phyloP scores from a whole-genome alignment of 1,284 basidiomycete species.

The Malassezia japonica region DNA sequence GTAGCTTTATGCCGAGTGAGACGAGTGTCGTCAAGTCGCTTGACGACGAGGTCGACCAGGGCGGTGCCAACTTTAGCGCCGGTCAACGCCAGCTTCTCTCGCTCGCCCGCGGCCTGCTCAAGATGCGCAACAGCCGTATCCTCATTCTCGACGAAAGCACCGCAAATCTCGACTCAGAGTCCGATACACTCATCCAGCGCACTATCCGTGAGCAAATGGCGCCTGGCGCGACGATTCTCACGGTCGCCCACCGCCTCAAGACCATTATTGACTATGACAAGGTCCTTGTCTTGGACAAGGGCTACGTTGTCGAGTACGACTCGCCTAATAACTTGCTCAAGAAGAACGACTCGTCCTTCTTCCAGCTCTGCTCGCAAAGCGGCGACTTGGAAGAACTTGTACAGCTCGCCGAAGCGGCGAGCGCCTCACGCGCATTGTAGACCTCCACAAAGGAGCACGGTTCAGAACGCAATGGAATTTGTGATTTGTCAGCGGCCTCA shows the following conservation, averaged over 20 bases:
- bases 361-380: slow-evolving; percentile 34
- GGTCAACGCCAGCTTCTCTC: slow-evolving; percentile 55
- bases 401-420: not conserved
- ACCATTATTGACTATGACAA: slow-evolving; percentile 57
- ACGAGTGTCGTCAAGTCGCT: slow-evolving; percentile 51
- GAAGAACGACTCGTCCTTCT: slow-evolving; percentile 24
- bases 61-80: slow-evolving; percentile 52
- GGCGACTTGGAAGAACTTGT: slow-evolving; percentile 31
- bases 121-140: slow-evolving; percentile 52
- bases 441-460: no score
- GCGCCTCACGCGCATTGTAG: no score
- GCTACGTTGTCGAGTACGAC: slow-evolving; percentile 69
- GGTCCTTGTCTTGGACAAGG: slow-evolving; percentile 54
- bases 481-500: not conserved
- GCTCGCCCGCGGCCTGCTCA: slow-evolving; percentile 54
- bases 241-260: slow-evolving; percentile 60
- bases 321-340: slow-evolving; percentile 57
- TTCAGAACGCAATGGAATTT: not conserved
- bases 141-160: slow-evolving; percentile 56
- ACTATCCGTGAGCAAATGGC: slow-evolving; percentile 51
- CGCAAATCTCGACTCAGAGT: slow-evolving; percentile 49
- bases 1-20: slow-evolving; percentile 40
- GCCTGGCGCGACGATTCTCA: slow-evolving; percentile 50
- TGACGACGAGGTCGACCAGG: slow-evolving; percentile 52
- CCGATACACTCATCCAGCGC: slow-evolving; percentile 52